Percentiles rank a stretch among this genome's conserved stretches.
Evolutionary conservation across 2,329 filamentous ascomycete genomes (phyloP).

Genomic region (Colletotrichum sp.): DNA sequence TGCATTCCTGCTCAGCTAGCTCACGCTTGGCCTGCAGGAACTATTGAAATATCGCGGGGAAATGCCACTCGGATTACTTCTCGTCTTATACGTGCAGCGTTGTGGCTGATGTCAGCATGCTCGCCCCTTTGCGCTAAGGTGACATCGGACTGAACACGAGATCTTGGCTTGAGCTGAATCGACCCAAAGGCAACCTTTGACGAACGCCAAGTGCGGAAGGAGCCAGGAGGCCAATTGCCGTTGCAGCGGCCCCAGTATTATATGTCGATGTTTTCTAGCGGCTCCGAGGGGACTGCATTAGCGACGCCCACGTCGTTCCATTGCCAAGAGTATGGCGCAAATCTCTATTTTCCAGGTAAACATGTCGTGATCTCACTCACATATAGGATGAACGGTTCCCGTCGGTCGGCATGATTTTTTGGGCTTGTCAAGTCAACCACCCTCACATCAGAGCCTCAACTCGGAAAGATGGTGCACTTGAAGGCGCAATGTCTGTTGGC

Average conservation of each 20-base stretch:
- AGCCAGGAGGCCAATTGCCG: neutral
- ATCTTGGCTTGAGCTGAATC: neutral
- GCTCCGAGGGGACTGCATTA: neutral
- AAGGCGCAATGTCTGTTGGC: conserved; percentile 17
- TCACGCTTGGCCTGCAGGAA: neutral
- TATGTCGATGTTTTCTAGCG: conserved; percentile 8
- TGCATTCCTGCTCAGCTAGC: neutral
- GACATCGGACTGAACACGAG: neutral
- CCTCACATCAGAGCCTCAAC: neutral
- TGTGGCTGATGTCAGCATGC: neutral
- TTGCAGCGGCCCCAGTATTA: neutral
- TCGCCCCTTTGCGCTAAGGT: neutral
- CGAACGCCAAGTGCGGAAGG: conserved; percentile 2
- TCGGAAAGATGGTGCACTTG: conserved; percentile 21
- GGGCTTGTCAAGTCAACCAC: neutral
- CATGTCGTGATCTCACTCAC: neutral
- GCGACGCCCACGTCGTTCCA: neutral
- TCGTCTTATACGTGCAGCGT: neutral
- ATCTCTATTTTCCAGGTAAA: neutral
- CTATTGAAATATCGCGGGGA: neutral
- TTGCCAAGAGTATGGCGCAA: neutral
- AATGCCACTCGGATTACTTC: neutral
- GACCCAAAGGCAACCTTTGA: neutral
- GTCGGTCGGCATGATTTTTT: neutral
- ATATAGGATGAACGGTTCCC: conserved; percentile 4